Evolutionary conservation across 2,329 filamentous ascomycete species (phyloP).

Genomic region (Talaromyces verruculosus): DNA sequence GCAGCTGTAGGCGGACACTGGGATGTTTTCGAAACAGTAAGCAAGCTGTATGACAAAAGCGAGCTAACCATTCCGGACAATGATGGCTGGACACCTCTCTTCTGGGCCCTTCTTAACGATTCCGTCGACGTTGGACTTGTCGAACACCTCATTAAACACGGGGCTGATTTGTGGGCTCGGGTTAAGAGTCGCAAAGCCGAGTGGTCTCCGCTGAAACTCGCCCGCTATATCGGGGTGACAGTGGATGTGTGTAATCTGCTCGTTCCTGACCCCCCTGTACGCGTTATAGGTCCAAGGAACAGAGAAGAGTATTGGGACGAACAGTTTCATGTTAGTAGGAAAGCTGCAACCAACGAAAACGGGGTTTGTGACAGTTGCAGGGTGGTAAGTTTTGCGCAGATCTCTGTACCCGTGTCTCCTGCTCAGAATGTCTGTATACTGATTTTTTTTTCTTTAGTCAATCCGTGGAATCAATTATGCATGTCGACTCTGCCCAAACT

Average conservation of each 20-base stretch:
- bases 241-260: background rate
- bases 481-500: background rate
- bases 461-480: background rate
- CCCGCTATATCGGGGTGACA: background rate
- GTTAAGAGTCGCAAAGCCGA: background rate
- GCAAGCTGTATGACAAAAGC: background rate
- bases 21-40: background rate
- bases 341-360: background rate
- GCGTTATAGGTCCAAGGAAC: background rate
- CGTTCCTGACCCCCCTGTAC: background rate
- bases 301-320: background rate
- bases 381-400: background rate
- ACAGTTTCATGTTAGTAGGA: background rate
- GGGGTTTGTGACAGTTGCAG: background rate
- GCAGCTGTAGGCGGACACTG: background rate
- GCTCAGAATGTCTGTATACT: background rate
- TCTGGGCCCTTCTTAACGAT: background rate
- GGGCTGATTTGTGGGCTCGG: background rate
- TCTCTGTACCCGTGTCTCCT: background rate
- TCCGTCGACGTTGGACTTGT: background rate
- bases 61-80: background rate
- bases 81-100: background rate
- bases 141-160: background rate
- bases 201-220: background rate
- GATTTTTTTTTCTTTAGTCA: background rate